Evolutionary conservation across 257 asterid genomes (phyloP).

Genomic region (Vinca minor): DNA sequence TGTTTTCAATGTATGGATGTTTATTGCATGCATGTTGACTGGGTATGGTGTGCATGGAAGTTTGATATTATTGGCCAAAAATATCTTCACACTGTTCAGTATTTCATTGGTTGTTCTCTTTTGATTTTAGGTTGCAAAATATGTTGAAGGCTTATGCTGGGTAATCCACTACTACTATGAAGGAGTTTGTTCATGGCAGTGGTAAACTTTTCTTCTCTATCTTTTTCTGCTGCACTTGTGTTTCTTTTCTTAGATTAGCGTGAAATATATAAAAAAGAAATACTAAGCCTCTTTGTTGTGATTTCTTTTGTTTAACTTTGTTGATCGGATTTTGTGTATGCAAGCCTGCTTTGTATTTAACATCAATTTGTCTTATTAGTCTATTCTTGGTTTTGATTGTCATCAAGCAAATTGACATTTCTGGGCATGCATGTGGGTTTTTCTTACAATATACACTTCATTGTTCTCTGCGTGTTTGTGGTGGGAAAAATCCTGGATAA

Average conservation of each 20-base stretch:
- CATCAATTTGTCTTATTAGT: not conserved
- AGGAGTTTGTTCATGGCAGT: conserved; percentile 97
- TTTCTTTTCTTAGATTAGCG: not conserved
- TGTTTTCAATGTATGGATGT: not conserved
- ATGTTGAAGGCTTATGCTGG: conserved; percentile 95
- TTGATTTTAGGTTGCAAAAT: conserved; percentile 61
- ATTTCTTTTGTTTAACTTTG: not conserved
- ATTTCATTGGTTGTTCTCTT: conserved; percentile 10
- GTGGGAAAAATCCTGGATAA: not conserved
- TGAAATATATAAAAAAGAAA: not conserved
- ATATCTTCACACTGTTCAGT: not conserved
- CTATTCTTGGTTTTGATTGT: not conserved
- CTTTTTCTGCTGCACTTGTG: not conserved
- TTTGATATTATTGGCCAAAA: not conserved
- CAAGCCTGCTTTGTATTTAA: not conserved
- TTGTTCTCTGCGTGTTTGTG: not conserved
- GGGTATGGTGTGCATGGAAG: not conserved
- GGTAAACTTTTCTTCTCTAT: conserved; percentile 37
- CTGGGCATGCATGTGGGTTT: too few species aligned
- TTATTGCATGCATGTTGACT: not conserved
- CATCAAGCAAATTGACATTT: not conserved
- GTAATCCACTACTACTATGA: conserved; percentile 96
- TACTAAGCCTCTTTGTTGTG: not conserved
- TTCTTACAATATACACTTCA: not conserved
- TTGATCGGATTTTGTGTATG: not conserved